phyloP scores from a whole-genome alignment of 176 grass and related monocot genomes.

The Avena insularis region DNA sequence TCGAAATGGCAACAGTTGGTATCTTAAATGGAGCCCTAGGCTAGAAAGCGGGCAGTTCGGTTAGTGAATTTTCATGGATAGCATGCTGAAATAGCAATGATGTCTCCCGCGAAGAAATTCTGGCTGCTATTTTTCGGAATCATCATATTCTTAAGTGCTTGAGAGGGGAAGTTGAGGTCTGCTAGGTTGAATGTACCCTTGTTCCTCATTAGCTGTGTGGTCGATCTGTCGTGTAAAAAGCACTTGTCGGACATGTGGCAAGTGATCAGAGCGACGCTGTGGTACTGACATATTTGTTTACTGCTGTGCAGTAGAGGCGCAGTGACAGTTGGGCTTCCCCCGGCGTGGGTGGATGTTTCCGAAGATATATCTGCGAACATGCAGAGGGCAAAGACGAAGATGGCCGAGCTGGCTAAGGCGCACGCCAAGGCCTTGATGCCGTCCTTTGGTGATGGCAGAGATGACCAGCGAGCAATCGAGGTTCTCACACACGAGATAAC shows the following conservation, averaged over 20 bases:
- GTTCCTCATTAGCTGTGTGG: not conserved
- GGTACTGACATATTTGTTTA: constrained; percentile 18
- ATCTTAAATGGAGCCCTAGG: not conserved
- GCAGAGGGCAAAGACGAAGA: constrained; percentile 86
- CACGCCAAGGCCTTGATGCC: constrained; percentile 96
- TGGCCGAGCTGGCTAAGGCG: constrained; percentile 82
- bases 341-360: constrained; percentile 92
- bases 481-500: constrained; percentile 90
- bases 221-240: not conserved
- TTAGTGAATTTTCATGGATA: too few species aligned
- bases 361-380: constrained; percentile 95
- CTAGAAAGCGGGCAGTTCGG: not conserved
- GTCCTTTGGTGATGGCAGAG: constrained; percentile 81
- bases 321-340: constrained; percentile 69
- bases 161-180: not conserved
- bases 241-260: not conserved
- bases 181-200: not conserved
- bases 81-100: too few species aligned
- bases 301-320: constrained; percentile 60
- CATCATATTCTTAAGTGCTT: too few species aligned
- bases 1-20: constrained; percentile 3
- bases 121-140: too few species aligned
- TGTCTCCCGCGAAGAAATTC: not conserved
- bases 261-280: not conserved
- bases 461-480: constrained; percentile 84